Percentiles rank a stretch among this genome's conserved stretches.
Conservation (phyloP, 768 basidiomycete genomes). For the Boletus coccyginus region DNA sequence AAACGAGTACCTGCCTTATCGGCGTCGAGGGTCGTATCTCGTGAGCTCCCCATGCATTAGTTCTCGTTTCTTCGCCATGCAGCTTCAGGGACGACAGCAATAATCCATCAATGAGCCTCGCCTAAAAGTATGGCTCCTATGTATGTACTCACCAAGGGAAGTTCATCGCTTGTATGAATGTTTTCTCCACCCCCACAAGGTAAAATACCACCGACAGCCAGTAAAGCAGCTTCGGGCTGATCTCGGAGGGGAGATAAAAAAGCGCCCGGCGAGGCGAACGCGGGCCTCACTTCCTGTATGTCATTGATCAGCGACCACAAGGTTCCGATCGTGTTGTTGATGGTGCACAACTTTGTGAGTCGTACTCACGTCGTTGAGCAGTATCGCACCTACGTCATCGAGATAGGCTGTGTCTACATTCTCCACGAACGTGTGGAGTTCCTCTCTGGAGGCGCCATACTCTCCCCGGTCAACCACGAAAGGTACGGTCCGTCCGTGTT, state of each 20-base stretch:
- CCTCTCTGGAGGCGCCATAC: slow-evolving; percentile 11
- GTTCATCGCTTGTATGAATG: slow-evolving; percentile 1
- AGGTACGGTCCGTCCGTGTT: slow-evolving; percentile 10
- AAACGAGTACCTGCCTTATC: slow-evolving; percentile 14
- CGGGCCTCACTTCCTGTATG: slow-evolving; percentile 2
- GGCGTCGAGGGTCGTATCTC: slow-evolving; percentile 19
- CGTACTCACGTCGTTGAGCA: slow-evolving; percentile 8
- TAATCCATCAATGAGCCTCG: neutral
- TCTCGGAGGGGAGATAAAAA: slow-evolving; percentile 31
- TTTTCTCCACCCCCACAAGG: slow-evolving; percentile 20
- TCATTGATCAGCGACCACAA: slow-evolving; percentile 14
- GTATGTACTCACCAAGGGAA: slow-evolving; percentile 16
- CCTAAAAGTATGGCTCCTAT: neutral
- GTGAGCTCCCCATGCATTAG: neutral
- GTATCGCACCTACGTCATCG: neutral
- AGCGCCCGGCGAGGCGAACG: slow-evolving; percentile 23
- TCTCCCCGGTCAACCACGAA: slow-evolving; percentile 8
- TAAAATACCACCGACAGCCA: slow-evolving; percentile 2
- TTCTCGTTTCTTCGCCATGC: neutral
- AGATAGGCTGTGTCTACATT: slow-evolving; percentile 9
- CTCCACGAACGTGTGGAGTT: slow-evolving; percentile 4
- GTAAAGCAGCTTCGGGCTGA: slow-evolving; percentile 1
- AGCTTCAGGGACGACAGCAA: slow-evolving; percentile 10
- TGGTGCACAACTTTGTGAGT: neutral
- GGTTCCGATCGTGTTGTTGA: neutral